Conservation (phyloP, 805 yeast species). For the Ogataea pignaliae region DNA sequence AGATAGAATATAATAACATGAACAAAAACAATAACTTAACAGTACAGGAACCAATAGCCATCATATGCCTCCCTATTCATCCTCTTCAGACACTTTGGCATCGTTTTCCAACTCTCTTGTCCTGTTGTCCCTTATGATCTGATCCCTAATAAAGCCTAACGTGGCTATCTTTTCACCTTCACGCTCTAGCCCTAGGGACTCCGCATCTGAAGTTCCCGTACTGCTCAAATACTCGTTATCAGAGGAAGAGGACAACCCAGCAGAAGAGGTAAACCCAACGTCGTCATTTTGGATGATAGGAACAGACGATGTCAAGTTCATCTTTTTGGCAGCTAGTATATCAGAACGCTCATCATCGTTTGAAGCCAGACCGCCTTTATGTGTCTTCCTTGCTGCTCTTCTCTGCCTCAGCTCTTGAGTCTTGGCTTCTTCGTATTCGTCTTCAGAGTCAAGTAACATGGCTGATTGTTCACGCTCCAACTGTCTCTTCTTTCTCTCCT, state of each 20-base stretch:
- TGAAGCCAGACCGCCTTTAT: conserved; percentile 10
- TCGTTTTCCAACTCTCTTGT: conserved; percentile 15
- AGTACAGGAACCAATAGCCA: not conserved
- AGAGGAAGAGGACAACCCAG: conserved; percentile 28
- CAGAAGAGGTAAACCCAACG: conserved; percentile 23
- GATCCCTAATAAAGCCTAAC: conserved; percentile 22
- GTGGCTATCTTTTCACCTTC: conserved; percentile 3
- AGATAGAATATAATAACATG: no score
- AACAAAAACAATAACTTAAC: no score
- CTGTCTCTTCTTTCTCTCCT: conserved; percentile 23
- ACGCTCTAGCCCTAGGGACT: conserved; percentile 12
- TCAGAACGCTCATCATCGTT: conserved; percentile 31
- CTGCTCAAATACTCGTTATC: conserved; percentile 22
- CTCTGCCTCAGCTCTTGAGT: conserved; percentile 44
- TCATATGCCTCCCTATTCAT: no score
- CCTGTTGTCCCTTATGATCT: conserved; percentile 27
- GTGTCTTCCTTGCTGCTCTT: conserved; percentile 29
- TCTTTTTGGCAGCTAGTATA: conserved; percentile 35
- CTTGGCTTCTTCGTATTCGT: conserved; percentile 46
- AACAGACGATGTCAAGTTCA: conserved; percentile 42
- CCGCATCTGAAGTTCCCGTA: conserved; percentile 13
- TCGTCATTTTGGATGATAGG: conserved; percentile 55
- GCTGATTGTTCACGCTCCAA: conserved; percentile 11
- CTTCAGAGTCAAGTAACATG: conserved; percentile 29
- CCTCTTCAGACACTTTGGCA: not conserved